Evolutionary conservation across 2,329 filamentous ascomycete species (phyloP), one percentile per base, ranked within the genome.

Genomic region (Apiospora kogelbergensis): DNA sequence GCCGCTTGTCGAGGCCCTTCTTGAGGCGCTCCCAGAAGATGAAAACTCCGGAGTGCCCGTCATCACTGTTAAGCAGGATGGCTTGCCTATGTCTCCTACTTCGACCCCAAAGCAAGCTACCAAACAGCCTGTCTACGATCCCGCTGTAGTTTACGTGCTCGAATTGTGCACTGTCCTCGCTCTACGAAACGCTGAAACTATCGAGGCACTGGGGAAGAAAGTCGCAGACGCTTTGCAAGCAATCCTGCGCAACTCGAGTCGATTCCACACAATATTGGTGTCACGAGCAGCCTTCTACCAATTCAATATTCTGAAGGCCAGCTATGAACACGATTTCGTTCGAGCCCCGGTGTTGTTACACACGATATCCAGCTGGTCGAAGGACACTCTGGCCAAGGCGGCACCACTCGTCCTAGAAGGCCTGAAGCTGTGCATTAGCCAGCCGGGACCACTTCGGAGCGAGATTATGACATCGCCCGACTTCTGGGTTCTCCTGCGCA

Each of bases 401-500:
- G 91, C 94, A 0, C 84, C 89, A 41, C 88, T 93, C 5, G 89
- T 97, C 0, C 84, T 97, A 22, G 91, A 92, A 74, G 95, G 95
- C 0, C 83, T 99, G 33, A 88, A 90, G 60, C 85, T 90, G 60
- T 98, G 95, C 75, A 93, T 97, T 73, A 90, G 91, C 66, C 89
- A 92, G 70, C 89, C 93, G 0, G 90, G 90, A 33, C 89, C 92
- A 15, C 83, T 99, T 37, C 90, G 93, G 69, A 97, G 93, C 73
- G 95, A 98, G 81, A 93, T 98, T 73, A 97, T 97, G 81, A 95
- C 93, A 17, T 98, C 95, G 22, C 96, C 96, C 0, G 96, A 99
- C 77, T 98, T 99, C 80, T 99, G 96, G 96, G 91, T 92, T 6
- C 93, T 98, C 17, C 84, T 99, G 67, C 91, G 94, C 71, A 88